These are phyloP conservation scores for Ustilago trichophora DNA, from an alignment of 1,284 basidiomycete species.

Conservation along the genomic window DNA sequence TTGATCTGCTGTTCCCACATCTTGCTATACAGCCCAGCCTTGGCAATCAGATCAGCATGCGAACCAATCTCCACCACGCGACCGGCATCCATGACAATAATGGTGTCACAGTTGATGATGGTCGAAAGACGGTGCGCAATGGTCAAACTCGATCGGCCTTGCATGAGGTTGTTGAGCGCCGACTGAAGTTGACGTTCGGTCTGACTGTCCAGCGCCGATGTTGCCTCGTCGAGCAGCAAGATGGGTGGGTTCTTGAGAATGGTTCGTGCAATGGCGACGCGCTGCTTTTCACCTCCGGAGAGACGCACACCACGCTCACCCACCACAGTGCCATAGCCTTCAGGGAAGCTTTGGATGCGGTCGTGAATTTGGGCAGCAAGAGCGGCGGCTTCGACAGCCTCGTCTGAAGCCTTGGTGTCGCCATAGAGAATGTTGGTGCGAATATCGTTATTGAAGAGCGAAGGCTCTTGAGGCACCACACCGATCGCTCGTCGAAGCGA, in stretches of 20 bases:
- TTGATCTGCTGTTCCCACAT: slow-evolving; percentile 66
- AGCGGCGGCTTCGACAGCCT: slow-evolving; percentile 57
- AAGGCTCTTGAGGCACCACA: slow-evolving; percentile 69
- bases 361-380: slow-evolving; percentile 65
- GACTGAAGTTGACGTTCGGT: slow-evolving; percentile 62
- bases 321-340: slow-evolving; percentile 78
- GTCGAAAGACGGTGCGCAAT: slow-evolving; percentile 65
- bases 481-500: slow-evolving; percentile 82
- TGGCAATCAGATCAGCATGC: slow-evolving; percentile 59
- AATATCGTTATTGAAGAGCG: slow-evolving; percentile 82
- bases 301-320: slow-evolving; percentile 84
- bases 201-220: slow-evolving; percentile 69
- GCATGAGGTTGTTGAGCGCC: slow-evolving; percentile 61
- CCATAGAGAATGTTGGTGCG: slow-evolving; percentile 65
- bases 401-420: slow-evolving; percentile 54
- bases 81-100: slow-evolving; percentile 58
- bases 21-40: slow-evolving; percentile 51
- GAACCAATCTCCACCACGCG: slow-evolving; percentile 58
- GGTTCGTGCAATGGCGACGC: slow-evolving; percentile 85
- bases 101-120: slow-evolving; percentile 64
- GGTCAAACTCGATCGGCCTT: slow-evolving; percentile 63
- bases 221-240: slow-evolving; percentile 82
- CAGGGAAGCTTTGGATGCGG: slow-evolving; percentile 73
- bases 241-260: slow-evolving; percentile 86
- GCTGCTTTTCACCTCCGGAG: slow-evolving; percentile 76